phyloP scores from a whole-genome alignment of 2,329 filamentous ascomycete species.

The Pyrenophora graminea region DNA sequence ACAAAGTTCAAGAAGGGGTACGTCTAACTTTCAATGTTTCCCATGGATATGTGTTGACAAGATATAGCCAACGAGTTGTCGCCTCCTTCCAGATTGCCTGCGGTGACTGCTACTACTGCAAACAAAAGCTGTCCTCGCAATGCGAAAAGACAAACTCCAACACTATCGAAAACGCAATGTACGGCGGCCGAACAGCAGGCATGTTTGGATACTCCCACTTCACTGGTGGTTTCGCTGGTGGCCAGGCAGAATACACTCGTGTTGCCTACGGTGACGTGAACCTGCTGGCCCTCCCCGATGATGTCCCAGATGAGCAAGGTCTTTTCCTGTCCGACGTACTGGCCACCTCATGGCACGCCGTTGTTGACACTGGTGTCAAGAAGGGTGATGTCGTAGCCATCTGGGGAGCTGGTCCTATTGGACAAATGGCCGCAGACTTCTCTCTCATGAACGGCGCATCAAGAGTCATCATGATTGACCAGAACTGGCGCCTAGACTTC shows the following conservation, averaged over 20 bases:
- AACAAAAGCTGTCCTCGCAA: constrained; percentile 75
- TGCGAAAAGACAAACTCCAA: constrained; percentile 82
- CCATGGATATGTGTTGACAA: constrained; percentile 24
- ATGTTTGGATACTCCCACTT: constrained; percentile 67
- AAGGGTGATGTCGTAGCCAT: constrained; percentile 77
- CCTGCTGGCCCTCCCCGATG: constrained; percentile 75
- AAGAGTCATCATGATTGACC: constrained; percentile 79
- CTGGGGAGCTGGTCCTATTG: constrained; percentile 86
- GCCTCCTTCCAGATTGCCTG: constrained; percentile 84
- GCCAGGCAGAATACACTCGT: constrained; percentile 84
- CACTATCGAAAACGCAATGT: constrained; percentile 72
- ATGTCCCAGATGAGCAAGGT: constrained; percentile 81
- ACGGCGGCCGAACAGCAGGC: constrained; percentile 75
- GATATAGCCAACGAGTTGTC: constrained; percentile 65
- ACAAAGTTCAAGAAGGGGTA: constrained; percentile 51
- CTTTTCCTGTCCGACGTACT: constrained; percentile 83
- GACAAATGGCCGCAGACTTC: constrained; percentile 74
- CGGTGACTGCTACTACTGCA: constrained; percentile 73
- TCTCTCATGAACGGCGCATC: constrained; percentile 72
- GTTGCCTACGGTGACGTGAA: constrained; percentile 83
- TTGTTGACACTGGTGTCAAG: constrained; percentile 82
- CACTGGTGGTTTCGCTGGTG: constrained; percentile 83
- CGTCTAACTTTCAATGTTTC: constrained; percentile 1
- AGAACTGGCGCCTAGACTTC: constrained; percentile 70
- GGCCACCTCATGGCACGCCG: constrained; percentile 77